Conservation (phyloP, 164 flowering plant genomes). For the Sextonia rubra region DNA sequence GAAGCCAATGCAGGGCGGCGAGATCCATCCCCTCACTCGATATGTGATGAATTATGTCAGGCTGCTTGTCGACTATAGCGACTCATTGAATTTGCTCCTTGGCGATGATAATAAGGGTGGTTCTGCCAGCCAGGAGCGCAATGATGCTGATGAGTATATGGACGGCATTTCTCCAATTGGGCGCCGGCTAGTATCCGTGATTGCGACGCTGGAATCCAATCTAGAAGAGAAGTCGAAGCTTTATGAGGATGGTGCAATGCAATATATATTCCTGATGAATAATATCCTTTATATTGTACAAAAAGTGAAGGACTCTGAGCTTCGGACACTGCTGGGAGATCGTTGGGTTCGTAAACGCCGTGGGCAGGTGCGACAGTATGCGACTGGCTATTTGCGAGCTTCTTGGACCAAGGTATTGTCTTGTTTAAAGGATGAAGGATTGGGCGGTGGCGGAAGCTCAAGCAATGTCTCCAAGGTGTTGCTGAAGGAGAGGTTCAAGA, state of each 20-base stretch:
- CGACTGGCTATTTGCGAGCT: conserved; percentile 74
- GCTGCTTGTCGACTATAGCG: neutral
- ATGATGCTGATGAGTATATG: conserved; percentile 12
- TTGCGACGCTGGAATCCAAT: conserved; percentile 57
- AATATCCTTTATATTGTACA: conserved; percentile 76
- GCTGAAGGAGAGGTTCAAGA: conserved; percentile 76
- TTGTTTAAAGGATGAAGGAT: conserved; percentile 80
- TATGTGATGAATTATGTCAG: conserved; percentile 10
- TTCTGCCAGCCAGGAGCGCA: neutral
- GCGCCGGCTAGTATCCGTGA: conserved; percentile 35
- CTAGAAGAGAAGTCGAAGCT: conserved; percentile 69
- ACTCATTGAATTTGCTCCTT: conserved; percentile 5
- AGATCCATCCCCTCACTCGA: conserved; percentile 8
- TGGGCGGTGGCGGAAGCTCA: conserved; percentile 57
- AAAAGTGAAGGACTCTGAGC: conserved; percentile 83
- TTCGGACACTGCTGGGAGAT: conserved; percentile 67
- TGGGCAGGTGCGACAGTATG: conserved; percentile 61
- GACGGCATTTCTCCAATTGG: conserved; percentile 39
- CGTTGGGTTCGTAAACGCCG: conserved; percentile 73
- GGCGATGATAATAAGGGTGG: neutral
- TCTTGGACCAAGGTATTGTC: conserved; percentile 74
- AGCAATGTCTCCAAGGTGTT: conserved; percentile 58
- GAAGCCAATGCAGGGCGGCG: neutral
- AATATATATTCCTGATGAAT: conserved; percentile 73
- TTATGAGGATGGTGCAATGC: conserved; percentile 73